phyloP scores from a whole-genome alignment of 768 basidiomycete species.

The Russula emetica region DNA sequence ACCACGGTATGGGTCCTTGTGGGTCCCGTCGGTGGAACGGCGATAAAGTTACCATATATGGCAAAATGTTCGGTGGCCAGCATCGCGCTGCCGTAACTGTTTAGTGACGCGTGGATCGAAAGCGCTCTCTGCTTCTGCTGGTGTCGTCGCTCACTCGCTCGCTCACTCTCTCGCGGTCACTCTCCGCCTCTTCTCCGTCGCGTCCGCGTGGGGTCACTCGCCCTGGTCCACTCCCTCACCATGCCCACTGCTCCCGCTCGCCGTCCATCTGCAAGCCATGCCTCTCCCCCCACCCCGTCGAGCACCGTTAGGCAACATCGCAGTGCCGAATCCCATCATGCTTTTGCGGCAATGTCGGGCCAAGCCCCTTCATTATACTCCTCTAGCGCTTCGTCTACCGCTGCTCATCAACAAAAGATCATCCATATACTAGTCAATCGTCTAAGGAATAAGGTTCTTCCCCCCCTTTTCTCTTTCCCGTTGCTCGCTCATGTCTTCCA shows the following conservation, averaged over 20 bases:
- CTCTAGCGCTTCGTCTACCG: constrained; percentile 30
- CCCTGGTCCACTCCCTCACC: background rate
- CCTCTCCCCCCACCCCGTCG: constrained; percentile 33
- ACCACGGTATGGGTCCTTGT: constrained; percentile 32
- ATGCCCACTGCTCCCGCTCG: constrained; percentile 46
- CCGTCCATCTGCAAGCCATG: constrained; percentile 53
- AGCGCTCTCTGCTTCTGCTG: background rate
- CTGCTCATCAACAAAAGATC: constrained; percentile 75
- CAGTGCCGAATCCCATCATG: constrained; percentile 52
- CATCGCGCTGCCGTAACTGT: constrained; percentile 6
- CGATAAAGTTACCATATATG: background rate
- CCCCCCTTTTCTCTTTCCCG: background rate
- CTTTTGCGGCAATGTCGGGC: constrained; percentile 23
- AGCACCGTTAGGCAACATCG: constrained; percentile 50
- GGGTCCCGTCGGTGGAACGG: constrained; percentile 28
- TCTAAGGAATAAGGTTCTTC: constrained; percentile 70
- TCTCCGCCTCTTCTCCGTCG: background rate
- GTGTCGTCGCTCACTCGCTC: constrained; percentile 2
- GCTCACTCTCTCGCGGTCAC: background rate
- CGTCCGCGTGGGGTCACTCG: constrained; percentile 3
- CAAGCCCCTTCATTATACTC: constrained; percentile 35
- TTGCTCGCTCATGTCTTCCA: constrained; percentile 34
- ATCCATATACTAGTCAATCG: constrained; percentile 76
- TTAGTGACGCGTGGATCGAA: constrained; percentile 13
- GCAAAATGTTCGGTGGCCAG: background rate